Evolutionary conservation across 805 yeast genomes (phyloP).

Genomic region (Candida fluviatilis): DNA sequence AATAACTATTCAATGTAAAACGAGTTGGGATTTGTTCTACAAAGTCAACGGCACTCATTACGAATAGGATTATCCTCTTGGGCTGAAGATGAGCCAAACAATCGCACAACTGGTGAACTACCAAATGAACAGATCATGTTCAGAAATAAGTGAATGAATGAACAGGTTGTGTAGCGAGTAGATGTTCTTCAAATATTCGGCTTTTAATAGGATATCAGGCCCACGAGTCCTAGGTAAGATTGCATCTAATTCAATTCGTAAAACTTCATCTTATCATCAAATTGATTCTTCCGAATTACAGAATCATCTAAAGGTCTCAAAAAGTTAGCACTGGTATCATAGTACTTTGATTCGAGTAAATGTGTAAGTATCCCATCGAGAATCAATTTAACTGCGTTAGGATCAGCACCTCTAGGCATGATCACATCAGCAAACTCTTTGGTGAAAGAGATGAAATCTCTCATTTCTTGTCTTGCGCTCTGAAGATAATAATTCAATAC

Average conservation of each 20-base stretch:
- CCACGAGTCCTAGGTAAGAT: no score
- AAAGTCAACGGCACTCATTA: no score
- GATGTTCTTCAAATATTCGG: no score
- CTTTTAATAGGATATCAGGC: no score
- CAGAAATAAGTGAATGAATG: no score
- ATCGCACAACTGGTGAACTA: no score
- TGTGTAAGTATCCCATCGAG: slow-evolving; percentile 53
- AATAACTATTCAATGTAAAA: no score
- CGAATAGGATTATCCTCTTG: no score
- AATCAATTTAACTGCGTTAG: slow-evolving; percentile 52
- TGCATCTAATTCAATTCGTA: slow-evolving; percentile 39
- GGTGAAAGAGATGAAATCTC: slow-evolving; percentile 60
- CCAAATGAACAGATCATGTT: no score
- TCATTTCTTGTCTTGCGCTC: slow-evolving; percentile 62
- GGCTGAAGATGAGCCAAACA: no score
- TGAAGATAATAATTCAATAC: slow-evolving; percentile 48
- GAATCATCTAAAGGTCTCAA: slow-evolving; percentile 23
- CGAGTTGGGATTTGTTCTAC: no score
- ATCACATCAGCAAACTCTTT: slow-evolving; percentile 72
- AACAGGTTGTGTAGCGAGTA: no score
- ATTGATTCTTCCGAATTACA: slow-evolving; percentile 26
- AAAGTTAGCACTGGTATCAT: slow-evolving; percentile 13
- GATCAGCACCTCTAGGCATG: slow-evolving; percentile 66
- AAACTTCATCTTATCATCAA: slow-evolving; percentile 36
- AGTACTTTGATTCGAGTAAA: slow-evolving; percentile 1